A percentile compares a stretch with the other conserved stretches of the same genome.
Evolutionary conservation across 106 monocot species (phyloP).

Genomic region (Apostasia ramifera): DNA sequence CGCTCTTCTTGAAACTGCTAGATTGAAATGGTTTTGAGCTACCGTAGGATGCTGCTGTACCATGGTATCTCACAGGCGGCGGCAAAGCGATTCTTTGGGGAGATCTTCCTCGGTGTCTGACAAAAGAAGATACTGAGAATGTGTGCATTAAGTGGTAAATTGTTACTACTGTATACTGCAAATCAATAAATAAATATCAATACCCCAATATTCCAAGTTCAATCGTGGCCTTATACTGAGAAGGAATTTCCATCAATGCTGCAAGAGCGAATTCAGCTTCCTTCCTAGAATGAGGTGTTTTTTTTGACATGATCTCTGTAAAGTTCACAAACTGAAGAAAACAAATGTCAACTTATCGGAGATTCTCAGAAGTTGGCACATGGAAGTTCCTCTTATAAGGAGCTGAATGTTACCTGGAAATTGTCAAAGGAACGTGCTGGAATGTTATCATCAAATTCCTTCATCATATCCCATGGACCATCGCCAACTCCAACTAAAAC

Average conservation of each 20-base stretch:
- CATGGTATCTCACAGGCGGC: conserved; percentile 26
- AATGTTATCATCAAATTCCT: conserved; percentile 94
- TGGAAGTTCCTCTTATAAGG: not conserved
- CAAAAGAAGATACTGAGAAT: not conserved
- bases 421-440: conserved; percentile 28
- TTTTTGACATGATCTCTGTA: conserved; percentile 54
- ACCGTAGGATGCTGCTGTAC: conserved; percentile 2
- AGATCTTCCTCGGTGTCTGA: conserved; percentile 25
- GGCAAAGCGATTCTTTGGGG: conserved; percentile 52
- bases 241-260: conserved; percentile 70
- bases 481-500: conserved; percentile 95
- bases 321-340: conserved; percentile 60
- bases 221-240: conserved; percentile 56
- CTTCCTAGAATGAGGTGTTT: conserved; percentile 29
- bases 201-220: conserved; percentile 70
- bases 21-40: conserved; percentile 19
- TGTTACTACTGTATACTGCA: not conserved
- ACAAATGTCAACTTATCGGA: not conserved
- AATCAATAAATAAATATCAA: not conserved
- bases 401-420: conserved; percentile 7
- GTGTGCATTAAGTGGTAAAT: not conserved
- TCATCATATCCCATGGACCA: conserved; percentile 98
- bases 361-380: not conserved
- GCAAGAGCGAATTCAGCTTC: conserved; percentile 61
- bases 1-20: conserved; percentile 20